A percentile compares a stretch with the other conserved stretches of the same genome.
phyloP scores from a whole-genome alignment of 164 flowering plant species.

The Amborella trichopoda region DNA sequence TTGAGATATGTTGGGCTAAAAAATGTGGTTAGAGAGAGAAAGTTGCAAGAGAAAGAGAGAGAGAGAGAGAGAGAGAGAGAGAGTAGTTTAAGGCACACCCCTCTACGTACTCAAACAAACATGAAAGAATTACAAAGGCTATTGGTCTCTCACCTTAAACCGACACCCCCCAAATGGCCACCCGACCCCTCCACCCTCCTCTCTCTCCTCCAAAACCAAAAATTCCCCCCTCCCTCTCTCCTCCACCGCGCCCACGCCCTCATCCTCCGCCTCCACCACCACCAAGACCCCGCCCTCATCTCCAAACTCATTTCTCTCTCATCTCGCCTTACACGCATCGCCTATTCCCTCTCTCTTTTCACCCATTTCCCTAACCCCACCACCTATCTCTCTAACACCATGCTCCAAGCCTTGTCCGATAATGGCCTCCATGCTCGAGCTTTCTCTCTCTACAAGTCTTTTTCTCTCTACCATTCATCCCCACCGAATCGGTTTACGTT shows the following conservation, averaged over 20 bases:
- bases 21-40: too few species aligned
- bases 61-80: too few species aligned
- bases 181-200: constrained; percentile 2
- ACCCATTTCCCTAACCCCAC: constrained; percentile 9
- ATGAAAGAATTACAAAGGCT: too few species aligned
- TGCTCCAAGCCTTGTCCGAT: constrained; percentile 14
- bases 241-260: constrained; percentile 1
- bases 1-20: too few species aligned
- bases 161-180: too few species aligned
- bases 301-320: constrained; percentile 10
- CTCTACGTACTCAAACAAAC: too few species aligned
- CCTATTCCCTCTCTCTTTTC: too few species aligned
- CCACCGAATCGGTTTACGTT: constrained; percentile 17
- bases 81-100: too few species aligned
- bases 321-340: too few species aligned
- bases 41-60: too few species aligned
- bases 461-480: neutral
- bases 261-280: constrained; percentile 6
- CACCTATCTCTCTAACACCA: constrained; percentile 12
- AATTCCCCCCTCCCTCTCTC: neutral
- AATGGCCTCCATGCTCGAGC: constrained; percentile 8
- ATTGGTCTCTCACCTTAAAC: too few species aligned
- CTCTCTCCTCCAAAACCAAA: neutral
- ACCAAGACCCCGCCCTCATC: constrained; percentile 6
- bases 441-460: constrained; percentile 2